Evolutionary conservation across 2,329 filamentous ascomycete genomes (phyloP).

Genomic region (Botrytis hyacinthi): DNA sequence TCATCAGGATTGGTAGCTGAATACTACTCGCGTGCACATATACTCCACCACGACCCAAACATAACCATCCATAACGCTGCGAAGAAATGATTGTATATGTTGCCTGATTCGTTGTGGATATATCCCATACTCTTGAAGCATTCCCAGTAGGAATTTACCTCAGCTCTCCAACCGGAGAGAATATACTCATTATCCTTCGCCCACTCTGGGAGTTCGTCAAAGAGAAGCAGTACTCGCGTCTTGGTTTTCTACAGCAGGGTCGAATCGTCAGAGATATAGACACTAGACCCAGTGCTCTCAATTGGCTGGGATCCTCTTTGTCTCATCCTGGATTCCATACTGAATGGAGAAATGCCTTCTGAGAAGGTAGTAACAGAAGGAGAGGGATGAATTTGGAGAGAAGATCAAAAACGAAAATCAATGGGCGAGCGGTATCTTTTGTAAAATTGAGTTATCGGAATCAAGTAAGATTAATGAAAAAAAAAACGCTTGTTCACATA

Average conservation of each 20-base stretch:
- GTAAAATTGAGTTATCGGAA: neutral
- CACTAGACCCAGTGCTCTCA: neutral
- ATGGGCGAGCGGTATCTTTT: neutral
- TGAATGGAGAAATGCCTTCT: neutral
- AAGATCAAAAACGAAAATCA: neutral
- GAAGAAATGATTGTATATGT: neutral
- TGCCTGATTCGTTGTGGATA: neutral
- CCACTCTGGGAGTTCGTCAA: neutral
- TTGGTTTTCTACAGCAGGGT: neutral
- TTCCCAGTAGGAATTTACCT: neutral
- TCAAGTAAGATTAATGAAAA: too few species aligned
- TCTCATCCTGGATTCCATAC: neutral
- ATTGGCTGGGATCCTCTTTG: neutral
- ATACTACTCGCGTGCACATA: neutral
- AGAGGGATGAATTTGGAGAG: neutral
- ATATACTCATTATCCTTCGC: neutral
- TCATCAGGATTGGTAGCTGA: neutral
- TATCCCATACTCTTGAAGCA: neutral
- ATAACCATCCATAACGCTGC: neutral
- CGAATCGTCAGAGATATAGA: neutral
- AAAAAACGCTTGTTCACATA: too few species aligned
- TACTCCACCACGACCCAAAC: neutral
- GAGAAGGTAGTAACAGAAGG: neutral
- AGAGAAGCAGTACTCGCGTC: neutral
- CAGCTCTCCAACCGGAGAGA: neutral